Base-by-base conservation (phyloP, 306 rosid genomes). In the Hippophae gyantsensis region DNA sequence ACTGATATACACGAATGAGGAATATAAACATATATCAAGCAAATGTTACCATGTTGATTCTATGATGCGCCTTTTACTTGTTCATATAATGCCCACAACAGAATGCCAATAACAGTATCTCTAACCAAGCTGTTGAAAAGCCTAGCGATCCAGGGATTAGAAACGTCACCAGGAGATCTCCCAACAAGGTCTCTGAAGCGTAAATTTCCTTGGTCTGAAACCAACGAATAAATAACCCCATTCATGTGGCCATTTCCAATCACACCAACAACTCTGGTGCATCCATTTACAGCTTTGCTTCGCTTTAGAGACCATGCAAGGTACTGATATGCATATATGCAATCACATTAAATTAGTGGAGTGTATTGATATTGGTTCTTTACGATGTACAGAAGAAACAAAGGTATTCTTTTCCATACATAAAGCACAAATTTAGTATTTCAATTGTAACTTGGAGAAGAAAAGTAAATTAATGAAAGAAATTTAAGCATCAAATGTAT, bases 161-260 rank as follows among this genome's bases (percentile, higher is more conserved):
- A 67, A 45, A 52, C 72, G 56, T 27, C 52, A 8, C 49, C 58
- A 13, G 83, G 43, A 44, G 67, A 76, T 71, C 74, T 77, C 6
- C 89, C 96, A 0, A 65, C 83, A 61, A 92, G 82, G 53, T 92
- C 93, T 55, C 90, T 64, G 71, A 92, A 92, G 51, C 88, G 77
- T 60, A 85, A 60, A 69, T 81, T 65, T 41, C 93, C 95, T 0
- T 65, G 83, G 66, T 83, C 90, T 1, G 93, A 83, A 56, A 83
- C 52, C 43, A 88, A 59, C 40, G 93, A 71, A 48, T 88, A 78
- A 66, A 92, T 69, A 11, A 92, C 93, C 25, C 96, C 95, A 40
- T 85, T 92, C 95, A 92, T 78, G 72, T 85, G 95, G 44, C 98
- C 96, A 54, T 83, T 87, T 61, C 98, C 96, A 61, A 87, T 83